These are phyloP conservation scores for Cystofilobasidium bisporidii DNA, from an alignment of 768 basidiomycete species.

Conservation along the genomic window DNA sequence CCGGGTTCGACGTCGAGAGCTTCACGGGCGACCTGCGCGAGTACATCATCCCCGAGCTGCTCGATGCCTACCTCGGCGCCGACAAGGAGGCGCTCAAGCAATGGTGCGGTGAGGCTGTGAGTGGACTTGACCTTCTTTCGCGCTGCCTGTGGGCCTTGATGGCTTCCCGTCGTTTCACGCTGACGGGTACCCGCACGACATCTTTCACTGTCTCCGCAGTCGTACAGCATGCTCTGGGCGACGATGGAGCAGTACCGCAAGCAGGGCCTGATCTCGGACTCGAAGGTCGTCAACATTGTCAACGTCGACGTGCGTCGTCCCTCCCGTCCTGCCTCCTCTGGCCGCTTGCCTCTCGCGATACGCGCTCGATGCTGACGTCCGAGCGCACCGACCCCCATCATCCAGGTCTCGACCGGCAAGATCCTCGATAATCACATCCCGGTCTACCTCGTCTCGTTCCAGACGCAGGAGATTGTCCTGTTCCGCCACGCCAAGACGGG, in stretches of 20 bases:
- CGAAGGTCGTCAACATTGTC: slow-evolving; percentile 90
- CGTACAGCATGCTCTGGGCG: slow-evolving; percentile 96
- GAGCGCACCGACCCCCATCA: too few species aligned
- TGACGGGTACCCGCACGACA: too few species aligned
- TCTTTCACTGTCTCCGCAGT: too few species aligned
- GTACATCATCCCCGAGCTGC: slow-evolving; percentile 94
- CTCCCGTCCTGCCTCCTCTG: not conserved
- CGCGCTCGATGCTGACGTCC: not conserved
- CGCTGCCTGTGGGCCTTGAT: not conserved
- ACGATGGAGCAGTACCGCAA: slow-evolving; percentile 88
- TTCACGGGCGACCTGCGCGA: slow-evolving; percentile 87
- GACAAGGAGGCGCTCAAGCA: slow-evolving; percentile 72
- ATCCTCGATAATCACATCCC: slow-evolving; percentile 73
- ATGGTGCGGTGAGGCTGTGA: slow-evolving; percentile 93
- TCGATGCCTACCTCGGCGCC: slow-evolving; percentile 87
- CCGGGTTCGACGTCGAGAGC: slow-evolving; percentile 68
- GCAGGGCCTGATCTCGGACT: slow-evolving; percentile 83
- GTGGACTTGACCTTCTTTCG: slow-evolving; percentile 36
- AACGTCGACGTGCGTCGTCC: slow-evolving; percentile 73
- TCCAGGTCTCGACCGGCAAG: slow-evolving; percentile 75
- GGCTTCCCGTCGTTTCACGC: too few species aligned
- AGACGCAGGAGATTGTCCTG: slow-evolving; percentile 83
- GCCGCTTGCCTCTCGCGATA: not conserved
- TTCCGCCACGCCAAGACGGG: slow-evolving; percentile 83
- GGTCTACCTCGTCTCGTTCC: slow-evolving; percentile 81